Percentiles rank a stretch among this genome's conserved stretches.
phyloP scores from a whole-genome alignment of 306 rosid genomes.

The Arachis hypogaea region DNA sequence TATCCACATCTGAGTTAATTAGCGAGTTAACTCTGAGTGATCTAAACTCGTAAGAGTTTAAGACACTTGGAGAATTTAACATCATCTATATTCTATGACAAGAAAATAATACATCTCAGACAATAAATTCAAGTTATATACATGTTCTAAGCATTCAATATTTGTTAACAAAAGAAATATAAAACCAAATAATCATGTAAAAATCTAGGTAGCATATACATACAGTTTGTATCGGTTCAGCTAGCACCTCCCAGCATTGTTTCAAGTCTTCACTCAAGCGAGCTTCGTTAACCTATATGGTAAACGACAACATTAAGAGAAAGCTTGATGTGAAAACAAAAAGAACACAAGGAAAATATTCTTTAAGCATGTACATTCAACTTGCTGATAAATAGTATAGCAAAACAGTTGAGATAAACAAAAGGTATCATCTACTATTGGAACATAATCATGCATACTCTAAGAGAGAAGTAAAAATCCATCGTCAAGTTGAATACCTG shows the following conservation, averaged over 20 bases:
- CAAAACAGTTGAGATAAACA: constrained; percentile 19
- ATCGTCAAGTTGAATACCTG: constrained; percentile 58
- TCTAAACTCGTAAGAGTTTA: too few relatives aligned
- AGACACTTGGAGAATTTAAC: too few relatives aligned
- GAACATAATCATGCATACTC: constrained; percentile 15
- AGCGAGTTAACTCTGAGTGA: too few relatives aligned
- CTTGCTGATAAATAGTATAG: constrained; percentile 16
- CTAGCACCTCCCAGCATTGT: constrained; percentile 94
- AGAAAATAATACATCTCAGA: constrained; percentile 1
- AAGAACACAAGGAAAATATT: constrained; percentile 13
- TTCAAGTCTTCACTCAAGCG: constrained; percentile 80
- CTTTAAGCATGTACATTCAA: neutral
- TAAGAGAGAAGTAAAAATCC: constrained; percentile 9
- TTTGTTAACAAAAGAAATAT: neutral
- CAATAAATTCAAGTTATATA: constrained; percentile 8
- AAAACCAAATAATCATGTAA: constrained; percentile 14
- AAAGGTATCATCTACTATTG: constrained; percentile 7
- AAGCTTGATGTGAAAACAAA: constrained; percentile 10
- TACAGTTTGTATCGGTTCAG: constrained; percentile 96
- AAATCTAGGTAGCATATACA: constrained; percentile 40
- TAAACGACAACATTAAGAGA: constrained; percentile 34
- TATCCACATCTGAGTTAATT: too few relatives aligned
- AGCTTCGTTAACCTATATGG: constrained; percentile 70
- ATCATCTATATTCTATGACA: neutral
- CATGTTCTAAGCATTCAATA: neutral